phyloP scores from a whole-genome alignment of 1,284 basidiomycete species.

The Apiotrichum gracile region DNA sequence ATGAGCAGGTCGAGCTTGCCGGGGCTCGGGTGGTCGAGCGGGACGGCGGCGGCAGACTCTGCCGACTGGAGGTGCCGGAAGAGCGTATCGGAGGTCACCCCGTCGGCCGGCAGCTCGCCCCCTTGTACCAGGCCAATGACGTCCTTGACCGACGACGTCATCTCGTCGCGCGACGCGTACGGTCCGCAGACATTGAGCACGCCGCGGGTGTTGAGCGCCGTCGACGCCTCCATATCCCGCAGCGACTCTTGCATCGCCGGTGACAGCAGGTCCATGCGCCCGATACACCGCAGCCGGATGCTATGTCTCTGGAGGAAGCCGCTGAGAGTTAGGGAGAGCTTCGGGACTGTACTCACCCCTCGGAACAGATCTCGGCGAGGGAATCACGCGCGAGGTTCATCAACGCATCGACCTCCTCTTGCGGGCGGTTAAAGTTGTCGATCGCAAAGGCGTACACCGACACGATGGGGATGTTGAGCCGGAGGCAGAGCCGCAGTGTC shows the following conservation, averaged over 20 bases:
- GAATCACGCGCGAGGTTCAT: conserved; percentile 81
- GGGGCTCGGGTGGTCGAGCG: not conserved
- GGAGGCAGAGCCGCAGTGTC: conserved; percentile 76
- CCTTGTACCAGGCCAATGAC: conserved; percentile 54
- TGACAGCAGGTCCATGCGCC: conserved; percentile 71
- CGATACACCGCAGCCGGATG: conserved; percentile 79
- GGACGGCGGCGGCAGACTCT: conserved; percentile 6
- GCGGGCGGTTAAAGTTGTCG: conserved; percentile 89
- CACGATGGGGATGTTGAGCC: conserved; percentile 70
- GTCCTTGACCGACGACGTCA: conserved; percentile 65
- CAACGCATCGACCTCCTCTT: conserved; percentile 78
- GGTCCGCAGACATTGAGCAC: conserved; percentile 94
- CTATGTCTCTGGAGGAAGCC: conserved; percentile 73
- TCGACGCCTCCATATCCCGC: conserved; percentile 70
- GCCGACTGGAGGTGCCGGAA: conserved; percentile 8
- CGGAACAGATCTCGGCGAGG: conserved; percentile 70
- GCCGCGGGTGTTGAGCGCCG: conserved; percentile 68
- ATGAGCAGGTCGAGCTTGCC: conserved; percentile 73
- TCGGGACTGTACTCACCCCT: conserved; percentile 58
- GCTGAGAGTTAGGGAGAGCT: conserved; percentile 46
- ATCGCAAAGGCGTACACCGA: conserved; percentile 95
- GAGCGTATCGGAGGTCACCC: conserved; percentile 7
- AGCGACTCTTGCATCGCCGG: conserved; percentile 65
- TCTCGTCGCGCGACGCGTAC: conserved; percentile 88
- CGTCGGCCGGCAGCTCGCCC: conserved; percentile 13